Conservation (phyloP, 2,329 filamentous ascomycete genomes). For the Trichoderma hamatum region DNA sequence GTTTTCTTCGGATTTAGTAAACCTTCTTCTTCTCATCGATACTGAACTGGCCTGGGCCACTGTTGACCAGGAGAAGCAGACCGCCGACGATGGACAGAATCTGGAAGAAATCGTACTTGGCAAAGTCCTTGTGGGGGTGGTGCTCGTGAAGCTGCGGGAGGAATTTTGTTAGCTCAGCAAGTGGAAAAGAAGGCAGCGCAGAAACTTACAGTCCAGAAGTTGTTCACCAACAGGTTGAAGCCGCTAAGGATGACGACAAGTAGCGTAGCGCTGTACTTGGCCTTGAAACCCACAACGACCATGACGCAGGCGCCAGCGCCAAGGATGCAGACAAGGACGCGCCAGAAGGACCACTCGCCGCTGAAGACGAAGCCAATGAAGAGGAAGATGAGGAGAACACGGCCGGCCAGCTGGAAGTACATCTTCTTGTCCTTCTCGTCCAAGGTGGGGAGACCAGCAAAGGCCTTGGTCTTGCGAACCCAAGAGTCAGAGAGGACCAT, state of each 20-base stretch:
- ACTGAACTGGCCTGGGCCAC: slow-evolving; percentile 94
- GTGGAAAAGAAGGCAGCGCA: neutral
- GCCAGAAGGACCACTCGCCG: slow-evolving; percentile 88
- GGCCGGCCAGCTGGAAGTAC: slow-evolving; percentile 98
- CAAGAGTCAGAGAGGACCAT: slow-evolving; percentile 99
- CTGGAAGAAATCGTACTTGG: slow-evolving; percentile 99
- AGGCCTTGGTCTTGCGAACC: slow-evolving; percentile 96
- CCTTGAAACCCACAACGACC: slow-evolving; percentile 99
- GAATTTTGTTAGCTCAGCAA: slow-evolving; percentile 6
- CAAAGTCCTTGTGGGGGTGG: slow-evolving; percentile 99
- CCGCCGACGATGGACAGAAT: slow-evolving; percentile 98
- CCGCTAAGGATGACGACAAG: slow-evolving; percentile 92
- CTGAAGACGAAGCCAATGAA: slow-evolving; percentile 97
- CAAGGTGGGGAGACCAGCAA: slow-evolving; percentile 87
- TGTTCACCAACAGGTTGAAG: slow-evolving; percentile 98
- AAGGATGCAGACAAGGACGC: slow-evolving; percentile 79
- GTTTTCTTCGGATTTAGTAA: slow-evolving; percentile 61
- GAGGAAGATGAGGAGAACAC: slow-evolving; percentile 94
- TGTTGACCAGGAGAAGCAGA: slow-evolving; percentile 95
- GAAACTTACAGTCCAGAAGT: slow-evolving; percentile 93
- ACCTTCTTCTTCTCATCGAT: slow-evolving; percentile 99
- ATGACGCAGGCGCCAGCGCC: slow-evolving; percentile 93
- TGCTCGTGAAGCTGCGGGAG: slow-evolving; percentile 79
- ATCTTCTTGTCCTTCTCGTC: slow-evolving; percentile 99
- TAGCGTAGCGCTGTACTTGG: slow-evolving; percentile 96